A percentile compares a stretch with the other conserved stretches of the same genome.
Conservation (phyloP, 2,329 filamentous ascomycete genomes). For the Fusarium dimerum region DNA sequence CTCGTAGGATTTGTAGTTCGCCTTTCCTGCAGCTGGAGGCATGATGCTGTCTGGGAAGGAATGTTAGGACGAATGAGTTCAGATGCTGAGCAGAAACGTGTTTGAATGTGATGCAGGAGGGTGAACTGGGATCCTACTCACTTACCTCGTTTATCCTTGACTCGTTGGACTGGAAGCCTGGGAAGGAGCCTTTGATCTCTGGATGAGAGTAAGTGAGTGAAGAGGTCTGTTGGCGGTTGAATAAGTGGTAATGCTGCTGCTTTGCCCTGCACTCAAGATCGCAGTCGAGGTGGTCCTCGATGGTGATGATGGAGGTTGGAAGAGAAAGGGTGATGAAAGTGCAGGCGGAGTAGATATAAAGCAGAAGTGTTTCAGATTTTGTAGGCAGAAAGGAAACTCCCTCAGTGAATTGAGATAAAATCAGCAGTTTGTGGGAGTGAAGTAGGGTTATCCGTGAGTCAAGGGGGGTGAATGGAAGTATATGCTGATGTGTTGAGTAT, state of each 20-base stretch:
- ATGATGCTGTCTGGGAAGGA: constrained; percentile 34
- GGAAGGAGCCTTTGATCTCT: not conserved
- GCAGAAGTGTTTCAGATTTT: not conserved
- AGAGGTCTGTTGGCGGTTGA: not conserved
- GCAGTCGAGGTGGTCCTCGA: not conserved
- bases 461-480: not conserved
- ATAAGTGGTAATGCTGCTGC: not conserved
- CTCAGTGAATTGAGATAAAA: not conserved
- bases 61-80: too few species aligned
- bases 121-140: not conserved
- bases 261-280: not conserved
- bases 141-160: not conserved
- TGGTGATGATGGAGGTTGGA: not conserved
- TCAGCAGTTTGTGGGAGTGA: not conserved
- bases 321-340: not conserved
- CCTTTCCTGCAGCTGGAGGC: constrained; percentile 43
- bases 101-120: too few species aligned
- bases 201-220: not conserved
- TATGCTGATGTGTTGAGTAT: too few species aligned
- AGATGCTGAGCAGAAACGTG: too few species aligned
- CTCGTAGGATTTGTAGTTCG: constrained; percentile 63
- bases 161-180: not conserved
- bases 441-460: not conserved
- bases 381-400: not conserved
- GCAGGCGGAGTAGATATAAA: not conserved